phyloP scores from a whole-genome alignment of 257 asterid species.

The Cynanchum wilfordii region DNA sequence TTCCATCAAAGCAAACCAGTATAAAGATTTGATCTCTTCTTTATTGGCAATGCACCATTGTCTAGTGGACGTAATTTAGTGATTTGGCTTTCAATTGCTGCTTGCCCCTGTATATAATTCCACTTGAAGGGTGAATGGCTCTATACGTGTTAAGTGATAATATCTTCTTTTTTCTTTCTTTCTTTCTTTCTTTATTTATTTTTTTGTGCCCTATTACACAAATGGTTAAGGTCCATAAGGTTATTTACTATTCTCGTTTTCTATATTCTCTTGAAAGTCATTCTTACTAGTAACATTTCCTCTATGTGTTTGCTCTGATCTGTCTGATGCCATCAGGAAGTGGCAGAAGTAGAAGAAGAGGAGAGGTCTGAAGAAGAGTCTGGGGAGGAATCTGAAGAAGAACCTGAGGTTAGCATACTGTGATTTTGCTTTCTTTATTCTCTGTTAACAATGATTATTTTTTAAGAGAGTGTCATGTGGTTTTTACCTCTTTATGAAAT shows the following conservation, averaged over 20 bases:
- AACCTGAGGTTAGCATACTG: constrained; percentile 45
- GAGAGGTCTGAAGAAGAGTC: constrained; percentile 70
- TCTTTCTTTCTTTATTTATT: no score
- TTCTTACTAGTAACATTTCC: background rate
- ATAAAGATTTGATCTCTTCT: no score
- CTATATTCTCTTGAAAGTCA: no score
- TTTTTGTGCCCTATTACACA: background rate
- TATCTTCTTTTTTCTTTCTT: background rate
- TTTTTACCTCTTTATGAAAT: background rate
- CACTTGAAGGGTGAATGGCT: background rate
- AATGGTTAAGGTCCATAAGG: background rate
- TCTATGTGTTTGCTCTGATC: background rate
- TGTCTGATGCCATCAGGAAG: constrained; percentile 44
- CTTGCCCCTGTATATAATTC: background rate
- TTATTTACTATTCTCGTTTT: background rate
- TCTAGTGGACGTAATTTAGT: background rate
- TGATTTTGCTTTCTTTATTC: background rate
- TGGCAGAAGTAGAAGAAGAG: constrained; percentile 54
- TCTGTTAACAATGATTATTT: background rate
- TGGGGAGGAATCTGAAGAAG: constrained; percentile 73
- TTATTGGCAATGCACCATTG: no score
- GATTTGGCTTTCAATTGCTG: background rate
- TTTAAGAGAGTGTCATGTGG: background rate
- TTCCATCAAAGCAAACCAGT: no score
- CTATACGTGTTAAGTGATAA: background rate